Conservation (phyloP, 2,329 filamentous ascomycete genomes). For the Ceratocystis smalleyi region DNA sequence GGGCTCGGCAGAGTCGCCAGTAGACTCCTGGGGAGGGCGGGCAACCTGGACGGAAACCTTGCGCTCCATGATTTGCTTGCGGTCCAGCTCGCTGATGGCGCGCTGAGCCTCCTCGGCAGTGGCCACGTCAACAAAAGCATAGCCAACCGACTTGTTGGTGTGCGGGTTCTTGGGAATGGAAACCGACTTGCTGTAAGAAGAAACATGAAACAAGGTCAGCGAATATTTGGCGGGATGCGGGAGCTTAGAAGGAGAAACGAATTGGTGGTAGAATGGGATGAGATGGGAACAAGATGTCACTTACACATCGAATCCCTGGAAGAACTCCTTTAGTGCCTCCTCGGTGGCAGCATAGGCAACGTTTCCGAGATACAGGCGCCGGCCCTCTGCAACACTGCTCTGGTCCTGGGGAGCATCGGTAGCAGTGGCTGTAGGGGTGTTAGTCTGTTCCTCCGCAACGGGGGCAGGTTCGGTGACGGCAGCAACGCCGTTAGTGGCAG, state of each 20-base stretch:
- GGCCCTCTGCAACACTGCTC: slow-evolving; percentile 91
- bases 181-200: slow-evolving; percentile 68
- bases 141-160: slow-evolving; percentile 94
- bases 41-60: slow-evolving; percentile 98
- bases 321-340: slow-evolving; percentile 99
- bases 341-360: slow-evolving; percentile 99
- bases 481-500: slow-evolving; percentile 14
- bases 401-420: slow-evolving; percentile 61
- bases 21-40: slow-evolving; percentile 82
- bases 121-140: slow-evolving; percentile 95
- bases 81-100: slow-evolving; percentile 87
- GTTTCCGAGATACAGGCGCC: slow-evolving; percentile 99
- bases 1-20: slow-evolving; percentile 57
- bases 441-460: slow-evolving; percentile 48
- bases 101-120: slow-evolving; percentile 89
- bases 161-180: slow-evolving; percentile 99
- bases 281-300: slow-evolving; percentile 28
- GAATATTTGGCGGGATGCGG: neutral
- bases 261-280: neutral
- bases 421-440: slow-evolving; percentile 48
- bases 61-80: slow-evolving; percentile 93
- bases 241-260: neutral
- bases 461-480: slow-evolving; percentile 12
- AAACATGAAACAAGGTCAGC: neutral
- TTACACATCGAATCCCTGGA: slow-evolving; percentile 98